Conservation (phyloP, 495 filamentous ascomycete species). For the Talaromyces thailandensis region DNA sequence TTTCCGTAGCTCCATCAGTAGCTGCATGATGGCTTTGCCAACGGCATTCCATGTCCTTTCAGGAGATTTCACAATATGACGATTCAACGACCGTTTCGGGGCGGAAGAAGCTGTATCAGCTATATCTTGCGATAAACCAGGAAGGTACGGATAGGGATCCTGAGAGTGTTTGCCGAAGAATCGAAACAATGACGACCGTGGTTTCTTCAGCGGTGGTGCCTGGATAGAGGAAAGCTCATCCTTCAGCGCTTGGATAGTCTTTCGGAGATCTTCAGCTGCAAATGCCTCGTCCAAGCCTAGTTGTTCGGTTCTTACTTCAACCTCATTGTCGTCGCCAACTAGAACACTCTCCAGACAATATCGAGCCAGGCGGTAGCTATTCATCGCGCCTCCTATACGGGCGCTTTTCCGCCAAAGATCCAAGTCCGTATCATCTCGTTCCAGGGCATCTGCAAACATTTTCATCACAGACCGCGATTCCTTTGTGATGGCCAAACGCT, state of each 20-base stretch:
- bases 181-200: slow-evolving; percentile 53
- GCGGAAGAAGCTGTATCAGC: slow-evolving; percentile 19
- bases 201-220: slow-evolving; percentile 54
- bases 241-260: slow-evolving; percentile 54
- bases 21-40: slow-evolving; percentile 48
- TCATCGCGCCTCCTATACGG: slow-evolving; percentile 63
- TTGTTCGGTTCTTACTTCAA: slow-evolving; percentile 62
- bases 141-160: slow-evolving; percentile 73
- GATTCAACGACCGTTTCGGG: slow-evolving; percentile 16
- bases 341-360: slow-evolving; percentile 89
- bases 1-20: slow-evolving; percentile 34
- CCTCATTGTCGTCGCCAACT: slow-evolving; percentile 68
- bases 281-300: slow-evolving; percentile 79
- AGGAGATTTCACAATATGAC: slow-evolving; percentile 20
- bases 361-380: slow-evolving; percentile 66
- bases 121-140: slow-evolving; percentile 29
- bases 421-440: slow-evolving; percentile 84
- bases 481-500: slow-evolving; percentile 18
- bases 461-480: slow-evolving; percentile 35
- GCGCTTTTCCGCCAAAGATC: slow-evolving; percentile 90
- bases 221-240: slow-evolving; percentile 64
- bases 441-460: slow-evolving; percentile 67
- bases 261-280: slow-evolving; percentile 68
- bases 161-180: slow-evolving; percentile 51
- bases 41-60: slow-evolving; percentile 42